Percentiles rank a stretch among this genome's conserved stretches.
Evolutionary conservation across 2,329 filamentous ascomycete genomes (phyloP).

Genomic region (Fusarium zealandicum): DNA sequence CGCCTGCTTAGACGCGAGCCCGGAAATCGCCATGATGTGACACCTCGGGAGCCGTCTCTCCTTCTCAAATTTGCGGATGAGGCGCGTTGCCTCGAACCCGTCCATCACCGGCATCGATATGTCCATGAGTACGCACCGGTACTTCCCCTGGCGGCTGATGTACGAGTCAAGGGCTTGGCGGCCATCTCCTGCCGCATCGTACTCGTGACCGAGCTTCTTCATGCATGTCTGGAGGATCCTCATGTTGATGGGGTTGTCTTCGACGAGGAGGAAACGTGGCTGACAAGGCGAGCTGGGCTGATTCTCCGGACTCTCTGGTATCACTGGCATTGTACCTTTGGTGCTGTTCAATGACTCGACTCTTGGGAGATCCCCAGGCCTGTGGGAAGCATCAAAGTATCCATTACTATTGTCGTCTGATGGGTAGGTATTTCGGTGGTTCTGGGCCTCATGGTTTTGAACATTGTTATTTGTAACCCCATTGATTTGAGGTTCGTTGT

Average conservation of each 20-base stretch:
- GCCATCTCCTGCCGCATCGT: slow-evolving; percentile 45
- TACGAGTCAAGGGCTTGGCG: slow-evolving; percentile 46
- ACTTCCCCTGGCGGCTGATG: slow-evolving; percentile 29
- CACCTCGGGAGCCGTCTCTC: slow-evolving; percentile 50
- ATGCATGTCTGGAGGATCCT: slow-evolving; percentile 46
- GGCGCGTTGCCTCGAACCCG: slow-evolving; percentile 58
- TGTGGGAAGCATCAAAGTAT: slow-evolving; percentile 17
- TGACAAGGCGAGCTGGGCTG: background rate
- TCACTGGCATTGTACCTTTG: no score
- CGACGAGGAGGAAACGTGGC: slow-evolving; percentile 47
- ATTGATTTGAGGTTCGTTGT: no score
- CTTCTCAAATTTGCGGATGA: slow-evolving; percentile 58
- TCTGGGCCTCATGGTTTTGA: no score
- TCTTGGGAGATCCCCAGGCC: no score
- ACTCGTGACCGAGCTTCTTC: slow-evolving; percentile 43
- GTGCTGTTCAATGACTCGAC: no score
- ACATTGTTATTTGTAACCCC: no score
- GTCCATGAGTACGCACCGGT: slow-evolving; percentile 53
- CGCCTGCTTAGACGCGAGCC: slow-evolving; percentile 57
- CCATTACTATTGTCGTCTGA: background rate
- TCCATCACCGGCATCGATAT: slow-evolving; percentile 67
- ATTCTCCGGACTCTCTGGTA: no score
- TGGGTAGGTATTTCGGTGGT: no score
- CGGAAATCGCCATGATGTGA: slow-evolving; percentile 61
- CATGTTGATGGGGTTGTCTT: slow-evolving; percentile 53